Evolutionary conservation across 208 protist species (phyloP).

Genomic region (Acanthamoeba lugdunensis): DNA sequence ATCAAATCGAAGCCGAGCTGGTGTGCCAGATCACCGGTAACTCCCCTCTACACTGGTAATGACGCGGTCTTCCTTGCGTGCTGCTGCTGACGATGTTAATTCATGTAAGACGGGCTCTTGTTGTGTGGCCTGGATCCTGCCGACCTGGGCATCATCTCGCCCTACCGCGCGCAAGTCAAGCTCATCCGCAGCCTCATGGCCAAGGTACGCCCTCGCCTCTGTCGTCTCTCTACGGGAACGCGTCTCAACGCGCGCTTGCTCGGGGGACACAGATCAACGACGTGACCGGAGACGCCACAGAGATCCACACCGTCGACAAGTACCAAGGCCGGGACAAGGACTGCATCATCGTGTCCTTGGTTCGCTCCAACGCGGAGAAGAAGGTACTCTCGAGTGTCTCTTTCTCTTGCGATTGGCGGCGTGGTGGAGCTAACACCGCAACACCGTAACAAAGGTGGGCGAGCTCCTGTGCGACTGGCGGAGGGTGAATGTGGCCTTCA

Average conservation of each 20-base stretch:
- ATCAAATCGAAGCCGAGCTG: slow-evolving; percentile 42
- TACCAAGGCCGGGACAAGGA: slow-evolving; percentile 88
- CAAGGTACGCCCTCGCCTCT: background rate
- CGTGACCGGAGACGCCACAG: background rate
- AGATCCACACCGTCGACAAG: slow-evolving; percentile 73
- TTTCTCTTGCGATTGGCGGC: slow-evolving; percentile 22
- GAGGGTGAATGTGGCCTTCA: slow-evolving; percentile 93
- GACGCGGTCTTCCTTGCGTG: background rate
- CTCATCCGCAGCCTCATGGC: slow-evolving; percentile 70
- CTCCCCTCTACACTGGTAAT: background rate
- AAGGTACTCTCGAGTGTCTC: slow-evolving; percentile 59
- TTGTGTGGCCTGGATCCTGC: slow-evolving; percentile 72
- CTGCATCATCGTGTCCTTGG: slow-evolving; percentile 87
- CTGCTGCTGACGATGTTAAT: too few species aligned
- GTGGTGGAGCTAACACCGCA: too few species aligned
- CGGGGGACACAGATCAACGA: slow-evolving; percentile 25
- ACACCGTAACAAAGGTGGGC: slow-evolving; percentile 80
- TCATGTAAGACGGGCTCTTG: slow-evolving; percentile 66
- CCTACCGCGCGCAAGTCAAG: slow-evolving; percentile 86
- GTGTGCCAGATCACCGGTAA: slow-evolving; percentile 72
- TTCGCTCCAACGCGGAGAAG: slow-evolving; percentile 83
- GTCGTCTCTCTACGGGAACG: too few species aligned
- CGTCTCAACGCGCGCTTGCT: too few species aligned
- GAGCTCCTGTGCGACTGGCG: slow-evolving; percentile 90
- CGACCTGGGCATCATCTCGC: slow-evolving; percentile 87